Percentiles rank a stretch among this genome's conserved stretches.
Evolutionary conservation across 768 basidiomycete genomes (phyloP).

Genomic region (Lactifluus subvellereus): DNA sequence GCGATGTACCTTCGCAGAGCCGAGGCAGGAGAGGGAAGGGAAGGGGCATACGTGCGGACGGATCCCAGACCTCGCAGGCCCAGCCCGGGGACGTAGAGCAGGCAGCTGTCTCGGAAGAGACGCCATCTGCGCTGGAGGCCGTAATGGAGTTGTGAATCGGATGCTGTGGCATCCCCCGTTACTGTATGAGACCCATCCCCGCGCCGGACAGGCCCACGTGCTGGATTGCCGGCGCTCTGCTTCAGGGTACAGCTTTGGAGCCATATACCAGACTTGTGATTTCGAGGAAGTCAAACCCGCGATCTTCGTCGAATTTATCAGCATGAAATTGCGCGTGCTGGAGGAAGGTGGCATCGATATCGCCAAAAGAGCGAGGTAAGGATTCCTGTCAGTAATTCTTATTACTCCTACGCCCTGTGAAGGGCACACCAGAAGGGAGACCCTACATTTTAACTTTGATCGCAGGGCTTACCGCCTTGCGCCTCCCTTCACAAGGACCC

Average conservation of each 20-base stretch:
- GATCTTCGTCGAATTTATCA: too few species aligned
- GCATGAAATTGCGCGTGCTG: too few species aligned
- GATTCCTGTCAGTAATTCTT: not conserved
- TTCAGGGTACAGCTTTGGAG: too few species aligned
- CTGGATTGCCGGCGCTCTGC: too few species aligned
- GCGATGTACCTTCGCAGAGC: not conserved
- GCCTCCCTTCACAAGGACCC: too few species aligned
- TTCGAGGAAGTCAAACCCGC: too few species aligned
- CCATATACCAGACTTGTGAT: not conserved
- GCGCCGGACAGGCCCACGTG: not conserved
- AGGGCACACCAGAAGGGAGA: not conserved
- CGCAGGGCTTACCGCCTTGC: too few species aligned
- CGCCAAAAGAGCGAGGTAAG: not conserved
- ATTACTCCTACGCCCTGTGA: not conserved
- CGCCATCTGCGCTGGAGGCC: not conserved
- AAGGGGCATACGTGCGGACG: not conserved
- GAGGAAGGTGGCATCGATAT: too few species aligned
- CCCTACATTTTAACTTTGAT: too few species aligned
- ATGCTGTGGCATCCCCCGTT: not conserved
- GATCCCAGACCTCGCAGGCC: not conserved
- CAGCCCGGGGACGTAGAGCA: not conserved
- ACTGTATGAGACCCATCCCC: not conserved
- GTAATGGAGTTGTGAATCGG: conserved; percentile 1
- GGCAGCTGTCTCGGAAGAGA: not conserved
- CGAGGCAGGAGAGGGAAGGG: conserved; percentile 4